phyloP scores from a whole-genome alignment of 1,284 basidiomycete genomes.

The Coniferiporia sulphurascens region DNA sequence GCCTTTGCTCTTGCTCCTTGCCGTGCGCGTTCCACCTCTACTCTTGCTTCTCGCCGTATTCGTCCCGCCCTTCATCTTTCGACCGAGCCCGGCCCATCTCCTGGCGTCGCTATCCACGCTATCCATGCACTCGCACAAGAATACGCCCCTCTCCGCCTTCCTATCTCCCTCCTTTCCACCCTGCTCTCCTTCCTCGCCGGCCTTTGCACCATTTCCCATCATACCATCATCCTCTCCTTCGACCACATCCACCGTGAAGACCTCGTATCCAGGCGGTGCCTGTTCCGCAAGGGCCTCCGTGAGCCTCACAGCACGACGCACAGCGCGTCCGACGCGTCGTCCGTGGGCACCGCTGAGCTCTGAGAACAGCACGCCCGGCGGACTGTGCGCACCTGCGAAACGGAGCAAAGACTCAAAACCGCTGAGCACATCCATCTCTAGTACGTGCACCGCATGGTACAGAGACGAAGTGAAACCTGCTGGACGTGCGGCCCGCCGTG shows the following conservation, averaged over 20 bases:
- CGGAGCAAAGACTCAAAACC: slow-evolving; percentile 11
- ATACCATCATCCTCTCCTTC: background rate
- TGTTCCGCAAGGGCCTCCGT: slow-evolving; percentile 13
- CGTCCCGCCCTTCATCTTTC: background rate
- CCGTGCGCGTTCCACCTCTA: background rate
- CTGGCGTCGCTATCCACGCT: slow-evolving; percentile 8
- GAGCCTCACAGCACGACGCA: slow-evolving; percentile 3
- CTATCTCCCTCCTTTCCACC: background rate
- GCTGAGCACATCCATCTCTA: slow-evolving; percentile 14
- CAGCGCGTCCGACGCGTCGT: slow-evolving; percentile 1
- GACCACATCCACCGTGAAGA: slow-evolving; percentile 11
- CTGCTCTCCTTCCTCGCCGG: background rate
- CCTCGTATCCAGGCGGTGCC: slow-evolving; percentile 10
- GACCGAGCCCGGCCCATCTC: slow-evolving; percentile 5
- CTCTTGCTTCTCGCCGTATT: slow-evolving; percentile 8
- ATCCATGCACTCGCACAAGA: slow-evolving; percentile 15
- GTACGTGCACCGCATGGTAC: background rate
- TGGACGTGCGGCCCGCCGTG: slow-evolving; percentile 3
- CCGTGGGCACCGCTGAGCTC: slow-evolving; percentile 7
- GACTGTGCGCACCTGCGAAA: slow-evolving; percentile 16
- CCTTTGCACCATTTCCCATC: background rate
- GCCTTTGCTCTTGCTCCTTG: background rate
- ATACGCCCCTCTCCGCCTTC: background rate
- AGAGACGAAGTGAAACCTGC: background rate
- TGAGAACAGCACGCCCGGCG: slow-evolving; percentile 11